Base-by-base conservation (phyloP, 371 early-diverging fungal genomes). In the Amoeboaphelidium occidentale region DNA sequence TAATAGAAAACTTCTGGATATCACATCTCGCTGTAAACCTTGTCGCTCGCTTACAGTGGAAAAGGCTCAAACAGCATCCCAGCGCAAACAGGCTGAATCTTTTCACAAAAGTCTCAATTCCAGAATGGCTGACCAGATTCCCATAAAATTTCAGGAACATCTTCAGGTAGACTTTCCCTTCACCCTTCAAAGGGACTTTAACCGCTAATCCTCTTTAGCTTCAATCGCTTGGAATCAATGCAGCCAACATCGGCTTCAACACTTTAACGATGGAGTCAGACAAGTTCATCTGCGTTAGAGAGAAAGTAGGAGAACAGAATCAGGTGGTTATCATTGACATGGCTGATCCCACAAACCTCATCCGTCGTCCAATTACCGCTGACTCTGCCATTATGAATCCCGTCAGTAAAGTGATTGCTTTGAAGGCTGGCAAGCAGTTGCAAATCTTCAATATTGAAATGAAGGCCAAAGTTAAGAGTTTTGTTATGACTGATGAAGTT, bases 321-420 rank as follows among this genome's bases (percentile, higher is more conserved):
- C 55, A 78, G 81, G 89, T 96, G 27, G 86, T 86, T 49, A 86
- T 96, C 54, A 72, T 94, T 44, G 97, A 96, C 66, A 65, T 96
- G 67, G 66, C 70, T 45, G 77, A 87, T 55, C 73, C 79, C 32
- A 69, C 70, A 44, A 81, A 84, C 53, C 62, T 87, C 43, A 70
- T 80, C 55, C 79, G 89, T 48, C 69, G 92, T 46, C 89, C 89
- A 49, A 94, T 93, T 55, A 78, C 91, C 27, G 97, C 97, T 12
- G 96, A 96, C 58, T 90, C 92, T 6, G 94, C 88, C 43, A 93
- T 96, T 55, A 96, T 94, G 92, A 82, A 94, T 61, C 94, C 93
- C 1, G 75, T 71, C 23, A 70, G 70, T 51, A 84, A 84, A 63
- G 74, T 93, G 45, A 86, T 96, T 60, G 97, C 97, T 3, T 72